Percentiles rank a stretch among this genome's conserved stretches.
These are phyloP conservation scores for Gamarada debralockiae DNA, from an alignment of 495 filamentous ascomycete genomes.

Conservation along the genomic window DNA sequence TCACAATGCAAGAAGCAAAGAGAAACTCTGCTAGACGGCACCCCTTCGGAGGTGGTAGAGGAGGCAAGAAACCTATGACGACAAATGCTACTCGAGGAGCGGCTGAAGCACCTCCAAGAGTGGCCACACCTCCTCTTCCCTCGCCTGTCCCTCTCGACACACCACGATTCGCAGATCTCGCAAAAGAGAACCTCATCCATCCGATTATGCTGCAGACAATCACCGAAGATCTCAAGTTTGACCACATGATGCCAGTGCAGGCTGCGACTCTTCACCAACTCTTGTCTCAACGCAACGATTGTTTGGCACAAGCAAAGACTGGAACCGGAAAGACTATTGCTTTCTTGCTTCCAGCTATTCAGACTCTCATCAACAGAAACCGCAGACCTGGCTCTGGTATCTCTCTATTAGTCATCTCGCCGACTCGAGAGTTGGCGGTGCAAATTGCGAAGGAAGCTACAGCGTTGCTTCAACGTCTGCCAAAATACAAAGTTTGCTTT, in stretches of 20 bases:
- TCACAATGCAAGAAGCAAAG: slow-evolving; percentile 4
- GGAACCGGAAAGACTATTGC: slow-evolving; percentile 68
- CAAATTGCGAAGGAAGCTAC: slow-evolving; percentile 57
- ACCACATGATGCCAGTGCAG: slow-evolving; percentile 43
- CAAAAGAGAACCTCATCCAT: slow-evolving; percentile 30
- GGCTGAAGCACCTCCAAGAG: slow-evolving; percentile 4
- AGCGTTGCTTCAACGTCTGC: slow-evolving; percentile 29
- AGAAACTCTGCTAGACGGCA: slow-evolving; percentile 6
- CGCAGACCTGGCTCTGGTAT: slow-evolving; percentile 33
- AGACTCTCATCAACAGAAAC: slow-evolving; percentile 48
- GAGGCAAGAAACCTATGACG: neutral
- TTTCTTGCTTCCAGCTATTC: slow-evolving; percentile 62
- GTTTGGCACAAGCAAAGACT: slow-evolving; percentile 61
- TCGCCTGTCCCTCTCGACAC: slow-evolving; percentile 27
- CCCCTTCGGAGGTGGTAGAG: neutral
- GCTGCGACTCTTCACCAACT: slow-evolving; percentile 36
- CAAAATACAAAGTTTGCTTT: slow-evolving; percentile 29
- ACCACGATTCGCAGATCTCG: slow-evolving; percentile 32
- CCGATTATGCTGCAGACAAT: slow-evolving; percentile 34
- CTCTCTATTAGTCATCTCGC: slow-evolving; percentile 60
- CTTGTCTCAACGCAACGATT: slow-evolving; percentile 29
- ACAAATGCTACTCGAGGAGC: neutral
- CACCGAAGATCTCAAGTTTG: slow-evolving; percentile 36
- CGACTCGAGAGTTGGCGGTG: slow-evolving; percentile 62
- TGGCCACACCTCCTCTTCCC: slow-evolving; percentile 23